Conservation (phyloP, 1,284 basidiomycete species). For the Somion occarium region DNA sequence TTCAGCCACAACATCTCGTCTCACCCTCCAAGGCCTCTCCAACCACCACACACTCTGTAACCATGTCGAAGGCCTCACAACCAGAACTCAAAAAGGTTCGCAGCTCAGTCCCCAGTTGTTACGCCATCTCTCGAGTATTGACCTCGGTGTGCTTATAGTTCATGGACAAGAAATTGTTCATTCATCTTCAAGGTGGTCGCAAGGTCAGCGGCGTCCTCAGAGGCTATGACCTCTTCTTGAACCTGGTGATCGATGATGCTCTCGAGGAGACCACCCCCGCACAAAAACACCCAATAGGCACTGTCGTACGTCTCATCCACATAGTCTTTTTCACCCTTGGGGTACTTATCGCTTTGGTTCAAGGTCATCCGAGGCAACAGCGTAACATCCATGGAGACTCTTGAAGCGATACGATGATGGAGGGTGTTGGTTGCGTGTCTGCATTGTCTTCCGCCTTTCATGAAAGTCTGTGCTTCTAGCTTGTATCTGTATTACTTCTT, state of each 20-base stretch:
- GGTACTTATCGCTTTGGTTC: neutral
- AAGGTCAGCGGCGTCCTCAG: conserved; percentile 94
- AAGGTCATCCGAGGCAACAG: conserved; percentile 95
- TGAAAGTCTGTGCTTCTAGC: neutral
- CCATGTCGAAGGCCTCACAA: conserved; percentile 88
- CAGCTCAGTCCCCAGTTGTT: conserved; percentile 4
- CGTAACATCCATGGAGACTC: conserved; percentile 86
- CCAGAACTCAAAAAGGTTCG: conserved; percentile 90
- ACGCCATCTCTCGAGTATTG: conserved; percentile 3
- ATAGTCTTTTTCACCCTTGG: neutral
- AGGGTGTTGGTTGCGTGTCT: conserved; percentile 8
- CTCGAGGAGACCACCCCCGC: conserved; percentile 87
- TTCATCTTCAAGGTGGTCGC: conserved; percentile 94
- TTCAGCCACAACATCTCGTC: neutral
- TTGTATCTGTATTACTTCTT: conserved; percentile 12
- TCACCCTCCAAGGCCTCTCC: conserved; percentile 1
- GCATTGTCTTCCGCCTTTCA: conserved; percentile 4
- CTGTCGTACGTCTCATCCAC: conserved; percentile 62
- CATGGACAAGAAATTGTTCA: conserved; percentile 97
- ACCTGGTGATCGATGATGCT: conserved; percentile 95
- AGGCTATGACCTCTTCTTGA: conserved; percentile 98
- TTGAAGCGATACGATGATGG: conserved; percentile 58
- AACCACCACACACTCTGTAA: too few species aligned
- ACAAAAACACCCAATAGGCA: conserved; percentile 88
- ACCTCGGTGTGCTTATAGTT: conserved; percentile 52